Evolutionary conservation across 495 filamentous ascomycete genomes (phyloP), one percentile per base, ranked within the genome.

Genomic region (Hyaloscypha hepaticicola): DNA sequence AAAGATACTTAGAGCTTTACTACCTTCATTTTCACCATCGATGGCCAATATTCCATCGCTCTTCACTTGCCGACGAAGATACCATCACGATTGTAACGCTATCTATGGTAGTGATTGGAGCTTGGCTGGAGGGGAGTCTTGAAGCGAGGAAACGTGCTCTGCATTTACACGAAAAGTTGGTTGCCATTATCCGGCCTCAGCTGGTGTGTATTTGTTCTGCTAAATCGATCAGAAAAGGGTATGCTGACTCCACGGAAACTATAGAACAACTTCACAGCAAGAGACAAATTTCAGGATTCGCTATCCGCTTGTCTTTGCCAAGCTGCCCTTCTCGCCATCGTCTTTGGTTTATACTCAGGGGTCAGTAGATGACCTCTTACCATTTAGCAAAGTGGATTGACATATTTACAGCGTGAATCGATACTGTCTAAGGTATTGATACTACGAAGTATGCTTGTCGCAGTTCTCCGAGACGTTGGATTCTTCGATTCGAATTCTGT

Each of bases 91-190:
- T 53, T 9, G 9, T 66, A 16, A 27, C 55, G 11, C 49, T 50
- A 14, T 64, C 66, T 12, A 62, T 72, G 41, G 62, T 50, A 26
- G 69, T 72, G 69, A 60, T 72, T 19, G 69, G 69, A 22, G 69
- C 69, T 26, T 72, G 66, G 61, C 22, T 69, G 53, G n/a, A 48
- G 7, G 58, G 60, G 8, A 66, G 31, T 55, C 6, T 21, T 27
- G 60, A 65, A 6, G 61, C 69, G 8, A 65, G 45, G 58, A 24
- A 57, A 12, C n/a, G 55, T 26, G 66, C 69, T 45, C 27, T 65
- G 21, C 33, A 22, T 51, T 25, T 55, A 21, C 64, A 69, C 60
- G 31, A 60, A 3, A 33, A 49, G 3, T 55, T 72, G 33, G 27
- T 60, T 3, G 12, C 12, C n/a, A 33, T 64, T 21, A 59, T 63